Percentiles rank a stretch among this genome's conserved stretches.
Evolutionary conservation across 352 stramenopile species (phyloP).

Genomic region (Globisporangium lucens): DNA sequence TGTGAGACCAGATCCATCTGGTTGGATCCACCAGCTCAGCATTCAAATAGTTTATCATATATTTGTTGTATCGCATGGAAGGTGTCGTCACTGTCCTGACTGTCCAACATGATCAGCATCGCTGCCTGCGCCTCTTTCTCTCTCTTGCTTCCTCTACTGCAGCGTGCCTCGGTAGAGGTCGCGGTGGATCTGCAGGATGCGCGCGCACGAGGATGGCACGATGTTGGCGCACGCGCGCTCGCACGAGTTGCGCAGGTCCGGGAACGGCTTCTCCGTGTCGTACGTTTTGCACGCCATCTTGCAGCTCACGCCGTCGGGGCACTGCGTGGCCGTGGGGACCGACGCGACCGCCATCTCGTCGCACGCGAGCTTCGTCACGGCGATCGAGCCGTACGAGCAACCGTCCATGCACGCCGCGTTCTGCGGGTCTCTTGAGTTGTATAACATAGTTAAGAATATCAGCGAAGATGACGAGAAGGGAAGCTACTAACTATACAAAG

Average conservation of each 20-base stretch:
- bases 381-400: constrained; percentile 73
- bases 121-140: background rate
- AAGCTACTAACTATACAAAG: background rate
- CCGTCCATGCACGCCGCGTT: constrained; percentile 74
- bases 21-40: background rate
- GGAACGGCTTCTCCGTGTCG: constrained; percentile 46
- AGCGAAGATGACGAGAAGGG: too few relatives aligned
- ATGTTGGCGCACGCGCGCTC: constrained; percentile 59
- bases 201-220: constrained; percentile 52
- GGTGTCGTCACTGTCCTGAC: too few relatives aligned
- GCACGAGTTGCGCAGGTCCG: constrained; percentile 47
- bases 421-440: constrained; percentile 43
- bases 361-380: constrained; percentile 62
- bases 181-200: constrained; percentile 63
- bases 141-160: constrained; percentile 11
- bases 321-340: constrained; percentile 30
- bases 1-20: background rate
- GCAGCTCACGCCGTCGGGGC: constrained; percentile 60
- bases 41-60: background rate
- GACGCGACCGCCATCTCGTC: constrained; percentile 38
- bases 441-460: too few relatives aligned
- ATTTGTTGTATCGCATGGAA: background rate
- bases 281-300: constrained; percentile 54
- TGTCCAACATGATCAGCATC: background rate
- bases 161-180: constrained; percentile 42